Evolutionary conservation across 129 eudicot genomes (phyloP), one percentile per base, ranked within the genome.

Genomic region (Oenanthe sinensis): DNA sequence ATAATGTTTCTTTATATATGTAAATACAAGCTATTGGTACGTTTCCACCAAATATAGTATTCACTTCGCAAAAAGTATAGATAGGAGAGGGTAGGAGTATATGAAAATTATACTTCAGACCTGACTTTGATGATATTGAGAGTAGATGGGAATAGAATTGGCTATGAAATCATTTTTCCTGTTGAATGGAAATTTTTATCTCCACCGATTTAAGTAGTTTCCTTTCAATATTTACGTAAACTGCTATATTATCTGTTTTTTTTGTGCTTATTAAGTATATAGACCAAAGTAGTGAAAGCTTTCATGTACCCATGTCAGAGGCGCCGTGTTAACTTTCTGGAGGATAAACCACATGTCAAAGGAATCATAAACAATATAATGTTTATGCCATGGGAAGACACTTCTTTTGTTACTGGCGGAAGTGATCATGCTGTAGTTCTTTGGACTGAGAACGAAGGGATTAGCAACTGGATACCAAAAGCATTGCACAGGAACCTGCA

Each of bases 341-440:
- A 84, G 79, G 90, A 87, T 62, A 95, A 92, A 80, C 99, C 99
- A 26, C 99, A 95, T 77, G 75, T 84, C 54, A 87, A 82, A 83
- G 95, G 91, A 71, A 84, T 80, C 72, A 84, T 90, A 48, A 90
- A 90, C 88, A 84, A 75, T 85, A 85, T 90, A 75, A 40, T 43
- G 36, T 90, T 87, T 81, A 84, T 82, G 90, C 88, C 91, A 45
- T 90, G 91, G 95, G 88, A 85, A 5, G 88, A 82, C 45, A 68
- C 55, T 48, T 85, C 50, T 62, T 90, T 90, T 60, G 90, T 82
- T 20, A 90, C 95, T 52, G 91, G 90, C 39, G 90, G 95, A 55
- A 85, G 95, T 81, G 95, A 87, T 82, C 95, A 90, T 81, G 91
- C 86, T 46, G 91, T 90, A 13, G 63, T 90, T 60, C 74, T 78